These are phyloP conservation scores for Raffaelea ambrosiae DNA, from an alignment of 2,329 filamentous ascomycete species.

Conservation along the genomic window DNA sequence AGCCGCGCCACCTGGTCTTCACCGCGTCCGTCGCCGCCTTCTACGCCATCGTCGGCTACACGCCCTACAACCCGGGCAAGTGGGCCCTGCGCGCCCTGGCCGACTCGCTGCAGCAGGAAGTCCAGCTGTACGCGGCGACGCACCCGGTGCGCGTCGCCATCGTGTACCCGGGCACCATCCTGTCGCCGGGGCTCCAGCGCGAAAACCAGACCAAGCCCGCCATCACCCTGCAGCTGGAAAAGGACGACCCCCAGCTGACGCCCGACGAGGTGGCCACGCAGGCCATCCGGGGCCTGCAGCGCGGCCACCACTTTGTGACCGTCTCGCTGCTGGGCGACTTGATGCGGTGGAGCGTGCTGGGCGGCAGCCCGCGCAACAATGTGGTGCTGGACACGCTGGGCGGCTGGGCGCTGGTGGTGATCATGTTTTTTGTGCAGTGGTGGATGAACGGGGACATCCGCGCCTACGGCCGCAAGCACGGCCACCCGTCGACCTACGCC, in stretches of 20 bases:
- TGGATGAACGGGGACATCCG: slow-evolving; percentile 50
- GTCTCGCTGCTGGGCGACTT: slow-evolving; percentile 63
- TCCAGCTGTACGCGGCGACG: slow-evolving; percentile 70
- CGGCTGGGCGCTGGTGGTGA: slow-evolving; percentile 41
- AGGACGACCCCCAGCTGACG: slow-evolving; percentile 69
- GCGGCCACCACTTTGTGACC: slow-evolving; percentile 70
- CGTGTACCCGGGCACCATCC: slow-evolving; percentile 78
- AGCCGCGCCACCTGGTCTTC: slow-evolving; percentile 74
- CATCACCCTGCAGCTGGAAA: slow-evolving; percentile 71
- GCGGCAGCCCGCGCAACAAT: slow-evolving; percentile 48
- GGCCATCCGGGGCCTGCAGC: slow-evolving; percentile 67
- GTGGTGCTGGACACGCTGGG: slow-evolving; percentile 52
- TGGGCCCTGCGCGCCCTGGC: slow-evolving; percentile 74
- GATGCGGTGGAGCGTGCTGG: slow-evolving; percentile 56
- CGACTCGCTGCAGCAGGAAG: slow-evolving; percentile 76
- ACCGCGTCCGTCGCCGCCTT: slow-evolving; percentile 73
- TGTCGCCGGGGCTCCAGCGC: slow-evolving; percentile 61
- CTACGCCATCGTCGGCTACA: slow-evolving; percentile 72
- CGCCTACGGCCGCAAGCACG: slow-evolving; percentile 47
- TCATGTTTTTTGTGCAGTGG: slow-evolving; percentile 49
- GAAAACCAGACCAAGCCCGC: slow-evolving; percentile 75
- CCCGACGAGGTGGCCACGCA: slow-evolving; percentile 67
- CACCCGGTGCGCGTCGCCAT: slow-evolving; percentile 64
- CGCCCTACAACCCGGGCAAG: slow-evolving; percentile 76
- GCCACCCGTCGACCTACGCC: slow-evolving; percentile 43